phyloP scores from a whole-genome alignment of 805 yeast species.

The Sugiyamaella boreocaroliniensis region DNA sequence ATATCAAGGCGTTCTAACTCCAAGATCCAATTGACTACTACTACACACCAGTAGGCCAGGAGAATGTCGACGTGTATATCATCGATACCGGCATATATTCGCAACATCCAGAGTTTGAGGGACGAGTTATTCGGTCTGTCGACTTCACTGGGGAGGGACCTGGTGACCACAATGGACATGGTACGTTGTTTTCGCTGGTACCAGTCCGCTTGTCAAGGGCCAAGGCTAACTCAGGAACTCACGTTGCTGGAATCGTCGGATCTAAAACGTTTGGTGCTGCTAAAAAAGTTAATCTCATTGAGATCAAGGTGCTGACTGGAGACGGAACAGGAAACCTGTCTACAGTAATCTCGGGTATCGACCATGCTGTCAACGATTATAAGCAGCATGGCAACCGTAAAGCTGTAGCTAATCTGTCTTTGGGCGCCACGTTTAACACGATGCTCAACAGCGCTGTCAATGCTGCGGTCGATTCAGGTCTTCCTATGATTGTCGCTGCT shows the following conservation, averaged over 20 bases:
- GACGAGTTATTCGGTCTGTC: constrained; percentile 37
- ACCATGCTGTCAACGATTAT: constrained; percentile 29
- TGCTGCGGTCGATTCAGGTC: constrained; percentile 67
- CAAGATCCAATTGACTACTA: constrained; percentile 37
- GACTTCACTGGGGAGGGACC: constrained; percentile 43
- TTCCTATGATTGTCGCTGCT: constrained; percentile 56
- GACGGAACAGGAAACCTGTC: constrained; percentile 57
- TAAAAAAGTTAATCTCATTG: constrained; percentile 56
- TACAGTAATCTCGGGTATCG: constrained; percentile 33
- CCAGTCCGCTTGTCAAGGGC: neutral
- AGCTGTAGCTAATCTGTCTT: constrained; percentile 72
- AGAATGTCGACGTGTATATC: constrained; percentile 62
- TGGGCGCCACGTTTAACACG: constrained; percentile 65
- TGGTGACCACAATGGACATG: constrained; percentile 81
- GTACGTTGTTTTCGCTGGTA: constrained; percentile 26
- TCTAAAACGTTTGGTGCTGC: constrained; percentile 79
- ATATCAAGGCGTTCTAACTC: constrained; percentile 1
- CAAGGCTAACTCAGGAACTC: constrained; percentile 42
- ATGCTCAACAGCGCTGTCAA: constrained; percentile 69
- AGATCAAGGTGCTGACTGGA: constrained; percentile 64
- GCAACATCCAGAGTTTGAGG: constrained; percentile 40
- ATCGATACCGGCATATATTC: constrained; percentile 67
- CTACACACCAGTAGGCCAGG: constrained; percentile 38
- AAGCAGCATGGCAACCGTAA: constrained; percentile 18
- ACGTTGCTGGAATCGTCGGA: constrained; percentile 84